Base-by-base conservation (phyloP, 2,329 filamentous ascomycete species). In the Fusarium liriodendri region DNA sequence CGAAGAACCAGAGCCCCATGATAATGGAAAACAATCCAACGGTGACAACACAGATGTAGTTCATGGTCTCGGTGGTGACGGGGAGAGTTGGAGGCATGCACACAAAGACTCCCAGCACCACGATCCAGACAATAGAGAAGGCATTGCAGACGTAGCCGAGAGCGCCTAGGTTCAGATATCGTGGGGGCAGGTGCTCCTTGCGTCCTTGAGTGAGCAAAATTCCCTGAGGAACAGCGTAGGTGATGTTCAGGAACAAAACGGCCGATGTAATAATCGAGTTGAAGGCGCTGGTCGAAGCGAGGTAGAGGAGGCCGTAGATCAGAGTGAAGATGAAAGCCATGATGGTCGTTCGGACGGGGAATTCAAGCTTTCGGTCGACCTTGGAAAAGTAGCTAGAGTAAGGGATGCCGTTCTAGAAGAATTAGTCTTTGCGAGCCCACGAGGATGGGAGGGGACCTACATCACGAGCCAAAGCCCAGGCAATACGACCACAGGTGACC, bases 211-310 rank as follows among this genome's bases (percentile, higher is more conserved):
- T 40, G 1, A 70, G 45, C 3, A 70, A 40, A 7, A 70, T 70
- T 8, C 64, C 65, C 37, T 70, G 68, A 9, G 68, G 68, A 25
- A 70, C 68, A 18, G 64, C 57, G 6, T 70, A 70, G 0, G 68
- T 64, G 14, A 70, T 70, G 27, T 70, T 70, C 3, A 70, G 4
- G 9, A 70, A 70, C 6, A 70, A 18, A 4, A 67, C 64, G 5
- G 68, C 68, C 18, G 68, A 70, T 7, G 64, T 70, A 27, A 70
- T 38, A 14, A 70, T 70, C 7, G 68, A 70, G 38, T 70, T 70
- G 55, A 70, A 70, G 11, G 68, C 68, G 18, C 61, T 70, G 8
- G 60, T 70, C 0, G 68, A 70, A 18, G 64, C 68, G 6, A 70
- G 64, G 25, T 70, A 70, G 2, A 70, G 61, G 5, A 70, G 35